Conservation (phyloP, 768 basidiomycete species). For the Podaxis rugospora region DNA sequence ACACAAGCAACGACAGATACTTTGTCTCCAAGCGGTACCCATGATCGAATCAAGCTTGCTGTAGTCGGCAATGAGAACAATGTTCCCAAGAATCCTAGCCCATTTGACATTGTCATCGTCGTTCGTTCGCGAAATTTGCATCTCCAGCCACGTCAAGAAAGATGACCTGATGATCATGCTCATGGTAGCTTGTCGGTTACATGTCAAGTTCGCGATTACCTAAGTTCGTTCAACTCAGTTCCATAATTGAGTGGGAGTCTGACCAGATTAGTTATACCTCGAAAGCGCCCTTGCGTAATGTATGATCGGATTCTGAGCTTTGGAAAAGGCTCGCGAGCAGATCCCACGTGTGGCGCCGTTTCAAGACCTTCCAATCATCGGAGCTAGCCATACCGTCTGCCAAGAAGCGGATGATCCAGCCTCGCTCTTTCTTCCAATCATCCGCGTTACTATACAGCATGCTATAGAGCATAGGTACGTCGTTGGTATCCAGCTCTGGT, state of each 20-base stretch:
- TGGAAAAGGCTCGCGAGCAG: slow-evolving; percentile 80
- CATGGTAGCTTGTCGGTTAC: slow-evolving; percentile 60
- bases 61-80: slow-evolving; percentile 45
- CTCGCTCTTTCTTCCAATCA: slow-evolving; percentile 84
- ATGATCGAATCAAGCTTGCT: slow-evolving; percentile 38
- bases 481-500: slow-evolving; percentile 69
- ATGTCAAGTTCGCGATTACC: slow-evolving; percentile 75
- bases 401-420: slow-evolving; percentile 83
- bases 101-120: slow-evolving; percentile 49
- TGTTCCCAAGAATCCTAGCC: slow-evolving; percentile 63
- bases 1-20: slow-evolving; percentile 5
- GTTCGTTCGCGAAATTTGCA: slow-evolving; percentile 45
- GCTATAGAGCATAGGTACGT: slow-evolving; percentile 88
- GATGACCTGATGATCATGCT: slow-evolving; percentile 70
- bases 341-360: slow-evolving; percentile 85
- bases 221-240: slow-evolving; percentile 20
- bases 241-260: neutral
- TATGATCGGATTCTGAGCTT: slow-evolving; percentile 48
- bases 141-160: slow-evolving; percentile 79
- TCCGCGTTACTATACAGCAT: slow-evolving; percentile 81
- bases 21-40: neutral
- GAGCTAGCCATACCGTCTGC: slow-evolving; percentile 73
- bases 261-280: slow-evolving; percentile 43
- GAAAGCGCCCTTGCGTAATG: slow-evolving; percentile 54
- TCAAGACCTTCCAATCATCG: slow-evolving; percentile 79